phyloP scores from a whole-genome alignment of 75 land plant species.

The Sequoia sempervirens region DNA sequence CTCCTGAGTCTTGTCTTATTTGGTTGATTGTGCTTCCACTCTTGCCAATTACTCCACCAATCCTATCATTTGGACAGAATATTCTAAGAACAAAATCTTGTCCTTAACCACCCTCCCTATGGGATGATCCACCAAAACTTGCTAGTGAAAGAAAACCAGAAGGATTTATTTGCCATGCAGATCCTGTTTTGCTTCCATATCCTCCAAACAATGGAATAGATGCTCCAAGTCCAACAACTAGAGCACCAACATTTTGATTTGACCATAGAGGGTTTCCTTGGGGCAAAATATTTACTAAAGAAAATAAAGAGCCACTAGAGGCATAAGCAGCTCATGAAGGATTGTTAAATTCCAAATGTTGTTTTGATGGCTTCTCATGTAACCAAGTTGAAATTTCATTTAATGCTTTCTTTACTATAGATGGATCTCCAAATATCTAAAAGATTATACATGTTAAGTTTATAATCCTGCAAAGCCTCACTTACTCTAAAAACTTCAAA shows the following conservation, averaged over 20 bases:
- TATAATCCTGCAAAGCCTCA: not conserved
- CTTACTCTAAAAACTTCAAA: too few relatives aligned
- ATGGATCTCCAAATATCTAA: constrained; percentile 73
- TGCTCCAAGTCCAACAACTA: constrained; percentile 53
- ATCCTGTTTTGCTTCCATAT: too few relatives aligned
- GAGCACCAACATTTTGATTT: constrained; percentile 37
- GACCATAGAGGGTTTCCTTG: constrained; percentile 27
- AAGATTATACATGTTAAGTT: not conserved
- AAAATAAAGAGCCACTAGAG: constrained; percentile 46
- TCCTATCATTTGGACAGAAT: constrained; percentile 68
- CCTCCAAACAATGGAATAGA: constrained; percentile 60
- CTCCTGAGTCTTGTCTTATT: constrained; percentile 78
- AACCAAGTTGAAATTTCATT: constrained; percentile 64
- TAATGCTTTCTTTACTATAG: constrained; percentile 71
- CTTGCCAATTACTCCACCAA: constrained; percentile 95
- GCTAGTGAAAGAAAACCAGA: too few relatives aligned
- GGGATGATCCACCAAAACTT: too few relatives aligned
- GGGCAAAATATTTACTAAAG: constrained; percentile 24
- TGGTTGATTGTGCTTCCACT: constrained; percentile 85
- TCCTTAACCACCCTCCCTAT: too few relatives aligned
- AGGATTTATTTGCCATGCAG: too few relatives aligned
- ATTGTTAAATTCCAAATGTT: constrained; percentile 54
- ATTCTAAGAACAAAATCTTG: constrained; percentile 67
- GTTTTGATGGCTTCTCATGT: constrained; percentile 84
- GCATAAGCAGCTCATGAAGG: constrained; percentile 32